Evolutionary conservation across 169 alveolate genomes (phyloP).

Genomic region (Plasmodium berghei): DNA sequence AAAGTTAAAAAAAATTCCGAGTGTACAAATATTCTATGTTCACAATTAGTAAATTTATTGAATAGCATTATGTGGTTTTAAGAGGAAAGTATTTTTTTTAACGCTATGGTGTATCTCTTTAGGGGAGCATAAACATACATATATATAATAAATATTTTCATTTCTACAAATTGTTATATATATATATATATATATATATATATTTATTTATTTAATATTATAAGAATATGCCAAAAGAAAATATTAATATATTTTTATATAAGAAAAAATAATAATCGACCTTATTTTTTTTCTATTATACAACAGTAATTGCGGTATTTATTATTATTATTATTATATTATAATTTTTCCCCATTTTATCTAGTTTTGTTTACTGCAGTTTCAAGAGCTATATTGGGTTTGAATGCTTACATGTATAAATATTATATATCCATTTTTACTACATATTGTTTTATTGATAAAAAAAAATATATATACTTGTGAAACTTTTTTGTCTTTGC

Average conservation of each 20-base stretch:
- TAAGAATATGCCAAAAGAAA: not conserved
- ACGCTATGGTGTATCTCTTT: not conserved
- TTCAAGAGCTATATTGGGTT: no score
- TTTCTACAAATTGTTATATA: not conserved
- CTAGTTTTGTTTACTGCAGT: no score
- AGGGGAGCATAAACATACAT: not conserved
- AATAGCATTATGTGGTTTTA: not conserved
- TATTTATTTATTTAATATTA: not conserved
- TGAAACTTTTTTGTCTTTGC: slow-evolving; percentile 22
- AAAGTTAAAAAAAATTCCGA: not conserved
- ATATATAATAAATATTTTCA: not conserved
- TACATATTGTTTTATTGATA: not conserved
- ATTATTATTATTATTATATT: no score
- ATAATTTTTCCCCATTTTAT: no score
- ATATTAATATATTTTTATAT: no score
- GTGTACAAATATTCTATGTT: slow-evolving; percentile 2
- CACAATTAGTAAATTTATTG: slow-evolving; percentile 6
- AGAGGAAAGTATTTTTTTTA: not conserved
- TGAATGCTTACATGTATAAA: not conserved
- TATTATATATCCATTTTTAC: not conserved
- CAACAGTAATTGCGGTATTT: no score
- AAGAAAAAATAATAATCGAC: no score
- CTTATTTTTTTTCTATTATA: no score
- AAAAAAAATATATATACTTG: not conserved
- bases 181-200: not conserved